These are phyloP conservation scores for Pythium chondricola DNA, from an alignment of 352 stramenopile species.

Conservation along the genomic window DNA sequence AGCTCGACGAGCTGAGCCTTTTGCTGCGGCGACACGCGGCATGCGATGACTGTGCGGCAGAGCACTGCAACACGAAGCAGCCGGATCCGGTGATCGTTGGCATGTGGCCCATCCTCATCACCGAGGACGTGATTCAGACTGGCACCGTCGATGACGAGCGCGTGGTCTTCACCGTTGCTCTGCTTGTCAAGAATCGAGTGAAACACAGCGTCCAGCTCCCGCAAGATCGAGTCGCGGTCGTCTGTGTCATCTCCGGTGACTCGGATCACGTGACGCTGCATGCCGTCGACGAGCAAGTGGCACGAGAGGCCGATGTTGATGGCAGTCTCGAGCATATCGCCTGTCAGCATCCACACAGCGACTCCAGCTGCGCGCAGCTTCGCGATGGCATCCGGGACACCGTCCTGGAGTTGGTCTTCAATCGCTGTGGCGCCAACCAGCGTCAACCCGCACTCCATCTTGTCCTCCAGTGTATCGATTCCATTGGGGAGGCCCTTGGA, in stretches of 20 bases:
- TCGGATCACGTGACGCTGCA: constrained; percentile 86
- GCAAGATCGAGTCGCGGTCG: constrained; percentile 12
- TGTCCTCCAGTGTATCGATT: constrained; percentile 56
- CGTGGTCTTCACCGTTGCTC: constrained; percentile 33
- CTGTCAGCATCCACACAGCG: constrained; percentile 78
- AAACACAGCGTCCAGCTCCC: constrained; percentile 14
- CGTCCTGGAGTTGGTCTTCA: constrained; percentile 79
- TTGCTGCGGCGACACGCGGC: constrained; percentile 95
- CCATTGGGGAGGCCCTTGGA: constrained; percentile 40
- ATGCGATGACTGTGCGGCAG: constrained; percentile 96
- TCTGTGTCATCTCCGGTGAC: constrained; percentile 13
- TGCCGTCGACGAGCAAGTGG: constrained; percentile 86
- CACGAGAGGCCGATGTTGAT: constrained; percentile 84
- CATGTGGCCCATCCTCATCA: constrained; percentile 28
- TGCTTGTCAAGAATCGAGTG: background rate
- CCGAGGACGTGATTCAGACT: constrained; percentile 74
- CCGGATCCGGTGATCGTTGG: constrained; percentile 38
- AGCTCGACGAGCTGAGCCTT: constrained; percentile 97
- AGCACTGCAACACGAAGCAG: constrained; percentile 74
- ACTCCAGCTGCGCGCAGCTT: constrained; percentile 62
- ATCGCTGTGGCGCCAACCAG: constrained; percentile 75
- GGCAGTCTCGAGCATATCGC: constrained; percentile 84
- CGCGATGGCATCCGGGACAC: constrained; percentile 73
- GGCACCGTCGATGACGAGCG: constrained; percentile 93
- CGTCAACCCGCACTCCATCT: constrained; percentile 65